These are phyloP conservation scores for Debaryomycetaceae sp. DNA, from an alignment of 1,139 yeast species.

Conservation along the genomic window DNA sequence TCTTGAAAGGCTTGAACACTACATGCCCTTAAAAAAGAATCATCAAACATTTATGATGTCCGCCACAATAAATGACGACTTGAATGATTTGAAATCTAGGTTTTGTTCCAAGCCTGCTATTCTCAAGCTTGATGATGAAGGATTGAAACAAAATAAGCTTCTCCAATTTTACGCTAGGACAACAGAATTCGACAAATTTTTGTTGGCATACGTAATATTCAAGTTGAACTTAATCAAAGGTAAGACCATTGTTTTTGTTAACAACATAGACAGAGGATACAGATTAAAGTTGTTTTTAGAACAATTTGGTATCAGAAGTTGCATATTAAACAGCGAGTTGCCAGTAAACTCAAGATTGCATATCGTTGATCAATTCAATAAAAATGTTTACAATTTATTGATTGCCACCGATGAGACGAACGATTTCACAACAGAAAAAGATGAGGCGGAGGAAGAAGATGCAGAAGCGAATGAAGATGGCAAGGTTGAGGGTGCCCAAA, in stretches of 20 bases:
- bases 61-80: slow-evolving; percentile 89
- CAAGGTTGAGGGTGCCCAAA: slow-evolving; percentile 12
- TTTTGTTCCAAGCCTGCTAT: slow-evolving; percentile 88
- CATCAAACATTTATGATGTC: slow-evolving; percentile 93
- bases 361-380: slow-evolving; percentile 92
- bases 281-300: slow-evolving; percentile 85
- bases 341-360: slow-evolving; percentile 93
- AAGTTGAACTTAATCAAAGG: slow-evolving; percentile 88
- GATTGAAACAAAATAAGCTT: slow-evolving; percentile 54
- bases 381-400: slow-evolving; percentile 77
- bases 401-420: slow-evolving; percentile 94
- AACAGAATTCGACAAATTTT: slow-evolving; percentile 86
- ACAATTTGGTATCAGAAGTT: slow-evolving; percentile 88
- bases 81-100: slow-evolving; percentile 66
- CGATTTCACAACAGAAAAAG: slow-evolving; percentile 47
- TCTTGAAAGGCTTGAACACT: slow-evolving; percentile 58
- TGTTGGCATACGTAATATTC: slow-evolving; percentile 86
- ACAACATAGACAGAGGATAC: slow-evolving; percentile 93
- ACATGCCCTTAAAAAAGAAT: slow-evolving; percentile 67
- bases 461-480: slow-evolving; percentile 22
- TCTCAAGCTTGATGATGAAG: slow-evolving; percentile 70
- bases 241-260: slow-evolving; percentile 86
- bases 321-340: slow-evolving; percentile 87
- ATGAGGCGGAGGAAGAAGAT: slow-evolving; percentile 44
- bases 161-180: slow-evolving; percentile 85